Evolutionary conservation across 208 protist genomes (phyloP).

Genomic region (Acanthamoeba healyi): DNA sequence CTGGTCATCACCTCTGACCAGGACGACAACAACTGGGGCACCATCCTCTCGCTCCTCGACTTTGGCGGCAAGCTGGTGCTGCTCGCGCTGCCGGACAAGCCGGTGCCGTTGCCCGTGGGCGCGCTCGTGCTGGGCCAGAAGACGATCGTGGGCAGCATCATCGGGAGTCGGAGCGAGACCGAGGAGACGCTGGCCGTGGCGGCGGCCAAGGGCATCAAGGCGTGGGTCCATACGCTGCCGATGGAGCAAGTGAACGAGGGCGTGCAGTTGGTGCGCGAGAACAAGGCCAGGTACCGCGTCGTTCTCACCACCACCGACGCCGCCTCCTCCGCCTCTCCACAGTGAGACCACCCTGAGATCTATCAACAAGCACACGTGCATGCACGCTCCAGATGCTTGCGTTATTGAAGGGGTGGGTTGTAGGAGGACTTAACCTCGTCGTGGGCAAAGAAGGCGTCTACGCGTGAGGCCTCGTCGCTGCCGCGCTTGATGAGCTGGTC

Average conservation of each 20-base stretch:
- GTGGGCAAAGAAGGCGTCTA: too few species aligned
- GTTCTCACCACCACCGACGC: conserved; percentile 55
- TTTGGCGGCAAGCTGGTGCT: conserved; percentile 12
- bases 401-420: too few species aligned
- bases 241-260: conserved; percentile 74
- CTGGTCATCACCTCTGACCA: conserved; percentile 12
- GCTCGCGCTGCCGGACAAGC: not conserved
- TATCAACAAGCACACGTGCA: too few species aligned
- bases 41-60: not conserved
- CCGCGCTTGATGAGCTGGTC: too few species aligned
- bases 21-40: conserved; percentile 53
- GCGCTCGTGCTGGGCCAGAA: not conserved
- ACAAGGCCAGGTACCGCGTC: conserved; percentile 44
- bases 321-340: too few species aligned
- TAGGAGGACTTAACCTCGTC: too few species aligned
- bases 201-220: not conserved
- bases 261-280: conserved; percentile 40
- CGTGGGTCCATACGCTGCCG: conserved; percentile 58
- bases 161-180: conserved; percentile 46
- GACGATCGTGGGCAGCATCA: conserved; percentile 51
- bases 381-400: too few species aligned
- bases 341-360: too few species aligned
- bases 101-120: not conserved
- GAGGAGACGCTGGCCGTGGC: conserved; percentile 75
- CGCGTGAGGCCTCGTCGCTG: too few species aligned